Evolutionary conservation across 108 stramenopile species (phyloP), one percentile per base, ranked within the genome.

Genomic region (Skeletonema potamos): DNA sequence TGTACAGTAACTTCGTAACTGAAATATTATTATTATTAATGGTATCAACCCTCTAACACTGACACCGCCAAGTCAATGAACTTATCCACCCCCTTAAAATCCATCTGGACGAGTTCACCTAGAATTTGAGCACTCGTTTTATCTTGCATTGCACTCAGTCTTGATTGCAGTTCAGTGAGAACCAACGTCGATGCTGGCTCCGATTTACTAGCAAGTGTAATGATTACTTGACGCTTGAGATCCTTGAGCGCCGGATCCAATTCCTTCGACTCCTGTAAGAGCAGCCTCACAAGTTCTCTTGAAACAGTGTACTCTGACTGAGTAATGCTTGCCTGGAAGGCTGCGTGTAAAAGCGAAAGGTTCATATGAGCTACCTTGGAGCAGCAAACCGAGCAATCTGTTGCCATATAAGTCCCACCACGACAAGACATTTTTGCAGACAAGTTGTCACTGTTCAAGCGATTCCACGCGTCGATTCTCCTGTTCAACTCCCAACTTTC

Each of bases 401-500:
- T 84, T 10, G 90, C 83, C 10, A 56, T 32, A 61, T 89, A 90
- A 24, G 54, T 68, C 0, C 13, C 36, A 32, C 44, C 56, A 51
- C n/a, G 48, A 51, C 22, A 20, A 51, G 2, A 24, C 18, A 51
- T 24, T 8, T 51, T 51, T 51, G 48, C 48, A 62, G 64, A 66
- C 69, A 80, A 58, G 2, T 55, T 58, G 62, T 91, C 94, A 27
- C 65, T 54, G 24, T 92, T 87, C 9, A 95, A 71, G 26, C 80
- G 68, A 36, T 81, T 68, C 94, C 94, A 95, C 17, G 90, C 89
- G 62, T 82, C 72, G 13, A 92, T 76, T 10, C 86, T 80, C n/a
- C 86, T 64, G 46, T 73, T 70, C 6, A 95, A 60, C 60, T 87
- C 86, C 51, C 66, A 84, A 36, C 86, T 77, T 58, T 95, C 94